Percentiles rank a stretch among this genome's conserved stretches.
phyloP scores from a whole-genome alignment of 257 asterid species.

The Cordia subcordata region DNA sequence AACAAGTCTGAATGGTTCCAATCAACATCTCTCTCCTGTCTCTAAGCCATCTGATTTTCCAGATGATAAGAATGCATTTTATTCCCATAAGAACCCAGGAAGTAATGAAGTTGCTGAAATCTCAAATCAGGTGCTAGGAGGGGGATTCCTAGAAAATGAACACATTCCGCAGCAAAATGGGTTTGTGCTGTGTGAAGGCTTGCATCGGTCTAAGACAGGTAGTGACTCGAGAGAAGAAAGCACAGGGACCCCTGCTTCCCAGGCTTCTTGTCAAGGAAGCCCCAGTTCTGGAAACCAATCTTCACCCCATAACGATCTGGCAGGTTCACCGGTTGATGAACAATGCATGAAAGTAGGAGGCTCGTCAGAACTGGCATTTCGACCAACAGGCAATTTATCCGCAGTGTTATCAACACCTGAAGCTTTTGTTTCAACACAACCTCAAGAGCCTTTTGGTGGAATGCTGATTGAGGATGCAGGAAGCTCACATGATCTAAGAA shows the following conservation, averaged over 20 bases:
- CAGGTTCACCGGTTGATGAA: slow-evolving; percentile 41
- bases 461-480: slow-evolving; percentile 78
- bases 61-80: slow-evolving; percentile 37
- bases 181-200: slow-evolving; percentile 27
- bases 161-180: slow-evolving; percentile 16
- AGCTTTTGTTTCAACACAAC: slow-evolving; percentile 24
- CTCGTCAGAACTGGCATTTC: slow-evolving; percentile 25
- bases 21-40: slow-evolving; percentile 39
- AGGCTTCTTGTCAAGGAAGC: slow-evolving; percentile 72
- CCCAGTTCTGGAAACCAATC: slow-evolving; percentile 38
- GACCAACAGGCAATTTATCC: slow-evolving; percentile 36
- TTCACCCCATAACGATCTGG: slow-evolving; percentile 44
- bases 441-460: slow-evolving; percentile 47
- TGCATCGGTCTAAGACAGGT: slow-evolving; percentile 47
- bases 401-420: slow-evolving; percentile 41
- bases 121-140: slow-evolving; percentile 30
- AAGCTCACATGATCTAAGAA: slow-evolving; percentile 71
- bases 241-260: slow-evolving; percentile 73
- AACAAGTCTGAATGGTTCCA: slow-evolving; percentile 40
- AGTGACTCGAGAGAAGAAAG: slow-evolving; percentile 84
- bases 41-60: slow-evolving; percentile 42
- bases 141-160: slow-evolving; percentile 20
- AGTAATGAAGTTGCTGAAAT: slow-evolving; percentile 34
- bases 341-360: slow-evolving; percentile 21
- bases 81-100: slow-evolving; percentile 19